Conservation (phyloP, 2,329 filamentous ascomycete species). For the Mollisia scopiformis region DNA sequence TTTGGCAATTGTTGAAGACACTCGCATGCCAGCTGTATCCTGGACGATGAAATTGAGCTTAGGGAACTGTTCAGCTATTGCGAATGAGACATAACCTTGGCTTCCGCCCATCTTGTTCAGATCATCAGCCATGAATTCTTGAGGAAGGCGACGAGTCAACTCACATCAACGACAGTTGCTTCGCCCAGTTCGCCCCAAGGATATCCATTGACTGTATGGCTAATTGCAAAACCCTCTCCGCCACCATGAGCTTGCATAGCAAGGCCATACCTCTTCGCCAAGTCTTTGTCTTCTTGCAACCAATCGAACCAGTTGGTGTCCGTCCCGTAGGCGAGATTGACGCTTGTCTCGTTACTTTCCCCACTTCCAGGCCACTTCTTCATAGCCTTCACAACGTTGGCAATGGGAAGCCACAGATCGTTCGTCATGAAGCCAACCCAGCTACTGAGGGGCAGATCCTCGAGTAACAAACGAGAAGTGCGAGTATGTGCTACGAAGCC, state of each 20-base stretch:
- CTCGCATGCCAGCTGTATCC: constrained; percentile 16
- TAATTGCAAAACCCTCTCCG: constrained; percentile 25
- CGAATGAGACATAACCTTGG: not conserved
- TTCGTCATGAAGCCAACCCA: constrained; percentile 39
- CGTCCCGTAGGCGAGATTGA: constrained; percentile 34
- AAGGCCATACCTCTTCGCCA: constrained; percentile 36
- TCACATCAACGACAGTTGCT: constrained; percentile 31
- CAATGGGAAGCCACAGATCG: constrained; percentile 28
- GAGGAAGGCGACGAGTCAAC: not conserved
- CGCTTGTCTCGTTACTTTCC: constrained; percentile 40
- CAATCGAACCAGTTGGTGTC: constrained; percentile 34
- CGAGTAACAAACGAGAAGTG: constrained; percentile 41
- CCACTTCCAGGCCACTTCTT: constrained; percentile 40
- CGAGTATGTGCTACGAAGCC: constrained; percentile 16
- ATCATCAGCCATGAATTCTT: not conserved
- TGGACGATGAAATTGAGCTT: constrained; percentile 33
- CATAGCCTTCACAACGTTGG: constrained; percentile 39
- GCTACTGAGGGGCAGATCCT: constrained; percentile 33
- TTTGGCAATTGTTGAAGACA: constrained; percentile 20
- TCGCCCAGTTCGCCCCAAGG: constrained; percentile 31
- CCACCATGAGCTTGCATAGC: constrained; percentile 37
- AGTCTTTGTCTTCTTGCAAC: constrained; percentile 31
- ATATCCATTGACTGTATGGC: constrained; percentile 29
- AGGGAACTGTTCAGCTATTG: constrained; percentile 24
- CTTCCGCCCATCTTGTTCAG: not conserved